Evolutionary conservation across 805 yeast species (phyloP).

Genomic region (Ascoidea rubescens): DNA sequence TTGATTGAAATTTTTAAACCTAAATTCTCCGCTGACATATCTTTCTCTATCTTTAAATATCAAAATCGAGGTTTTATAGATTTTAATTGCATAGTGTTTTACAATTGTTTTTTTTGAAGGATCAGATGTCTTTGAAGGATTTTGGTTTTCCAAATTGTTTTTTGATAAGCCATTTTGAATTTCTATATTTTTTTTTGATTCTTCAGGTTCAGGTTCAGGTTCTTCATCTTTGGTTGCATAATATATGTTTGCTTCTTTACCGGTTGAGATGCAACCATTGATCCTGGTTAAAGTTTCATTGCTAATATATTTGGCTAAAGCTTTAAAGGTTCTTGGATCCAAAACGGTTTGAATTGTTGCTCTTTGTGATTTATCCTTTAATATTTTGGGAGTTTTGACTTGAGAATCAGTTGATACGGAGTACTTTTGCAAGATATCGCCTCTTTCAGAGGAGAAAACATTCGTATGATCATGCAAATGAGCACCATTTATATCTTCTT

Average conservation of each 20-base stretch:
- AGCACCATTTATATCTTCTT: not conserved
- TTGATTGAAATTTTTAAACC: constrained; percentile 74
- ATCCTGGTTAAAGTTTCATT: constrained; percentile 75
- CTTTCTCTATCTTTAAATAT: constrained; percentile 96
- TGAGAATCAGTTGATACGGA: constrained; percentile 28
- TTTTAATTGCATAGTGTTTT: constrained; percentile 75
- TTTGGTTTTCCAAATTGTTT: constrained; percentile 5
- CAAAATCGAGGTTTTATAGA: constrained; percentile 88
- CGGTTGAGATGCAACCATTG: constrained; percentile 91
- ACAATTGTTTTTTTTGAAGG: constrained; percentile 11
- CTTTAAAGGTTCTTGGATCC: constrained; percentile 85
- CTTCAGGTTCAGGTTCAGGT: no score
- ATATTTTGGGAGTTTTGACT: constrained; percentile 39
- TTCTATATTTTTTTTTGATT: no score
- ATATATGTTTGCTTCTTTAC: constrained; percentile 98
- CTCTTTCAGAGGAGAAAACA: constrained; percentile 19
- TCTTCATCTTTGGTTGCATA: constrained; percentile 41
- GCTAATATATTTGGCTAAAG: constrained; percentile 67
- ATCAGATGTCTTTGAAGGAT: no score
- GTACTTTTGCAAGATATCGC: constrained; percentile 44
- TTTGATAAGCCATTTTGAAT: not conserved
- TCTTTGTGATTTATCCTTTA: constrained; percentile 77
- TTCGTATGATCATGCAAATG: constrained; percentile 4
- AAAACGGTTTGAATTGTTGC: constrained; percentile 96
- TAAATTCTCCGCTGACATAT: constrained; percentile 89